Conservation (phyloP, 2,329 filamentous ascomycete genomes). For the Cladophialophora bantiana region DNA sequence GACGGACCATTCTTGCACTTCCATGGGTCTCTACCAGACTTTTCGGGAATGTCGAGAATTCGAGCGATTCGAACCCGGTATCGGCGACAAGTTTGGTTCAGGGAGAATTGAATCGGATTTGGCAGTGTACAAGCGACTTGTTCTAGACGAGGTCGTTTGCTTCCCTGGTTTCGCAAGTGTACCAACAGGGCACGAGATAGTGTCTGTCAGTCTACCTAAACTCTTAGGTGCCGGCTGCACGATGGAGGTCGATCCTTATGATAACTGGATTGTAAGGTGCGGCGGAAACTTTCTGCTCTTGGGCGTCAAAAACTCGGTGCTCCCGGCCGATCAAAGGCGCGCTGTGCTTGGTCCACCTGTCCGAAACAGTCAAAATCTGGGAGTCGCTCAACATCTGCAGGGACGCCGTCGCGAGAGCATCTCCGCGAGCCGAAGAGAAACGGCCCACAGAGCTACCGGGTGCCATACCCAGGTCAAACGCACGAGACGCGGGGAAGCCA, state of each 20-base stretch:
- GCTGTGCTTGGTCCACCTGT: background rate
- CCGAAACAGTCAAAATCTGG: background rate
- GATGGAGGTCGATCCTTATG: background rate
- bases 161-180: background rate
- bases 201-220: conserved; percentile 2
- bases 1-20: conserved; percentile 4
- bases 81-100: background rate
- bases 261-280: background rate
- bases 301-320: background rate
- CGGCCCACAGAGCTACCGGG: background rate
- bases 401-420: background rate
- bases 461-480: background rate
- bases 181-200: background rate
- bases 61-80: background rate
- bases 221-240: conserved; percentile 4
- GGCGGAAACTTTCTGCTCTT: background rate
- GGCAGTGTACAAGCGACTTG: background rate
- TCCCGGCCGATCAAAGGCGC: background rate
- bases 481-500: background rate
- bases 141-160: conserved; percentile 13
- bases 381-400: background rate
- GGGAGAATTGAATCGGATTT: conserved; percentile 4
- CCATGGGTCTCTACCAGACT: conserved; percentile 6
- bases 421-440: background rate
- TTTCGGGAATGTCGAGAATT: background rate